These are phyloP conservation scores for Prunus dulcis DNA, from an alignment of 306 rosid species.

Conservation along the genomic window DNA sequence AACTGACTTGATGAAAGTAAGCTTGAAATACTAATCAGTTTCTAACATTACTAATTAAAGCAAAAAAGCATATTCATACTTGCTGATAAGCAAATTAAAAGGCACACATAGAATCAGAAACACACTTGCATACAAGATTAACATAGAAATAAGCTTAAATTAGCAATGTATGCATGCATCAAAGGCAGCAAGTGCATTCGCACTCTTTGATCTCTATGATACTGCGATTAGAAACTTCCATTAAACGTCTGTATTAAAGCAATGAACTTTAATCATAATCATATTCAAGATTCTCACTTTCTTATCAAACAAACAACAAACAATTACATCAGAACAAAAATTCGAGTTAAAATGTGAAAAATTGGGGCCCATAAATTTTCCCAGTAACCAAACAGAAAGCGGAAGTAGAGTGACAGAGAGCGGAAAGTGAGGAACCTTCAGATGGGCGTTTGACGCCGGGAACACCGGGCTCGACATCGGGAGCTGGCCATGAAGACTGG, in stretches of 20 bases:
- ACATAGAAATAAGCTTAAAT: neutral
- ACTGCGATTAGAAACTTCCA: neutral
- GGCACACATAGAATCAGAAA: neutral
- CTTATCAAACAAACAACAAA: neutral
- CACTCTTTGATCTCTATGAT: neutral
- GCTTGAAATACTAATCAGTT: neutral
- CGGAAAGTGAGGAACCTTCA: constrained; percentile 42
- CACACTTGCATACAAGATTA: neutral
- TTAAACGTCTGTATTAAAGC: neutral
- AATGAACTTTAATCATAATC: neutral
- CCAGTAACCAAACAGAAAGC: neutral
- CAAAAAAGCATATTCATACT: neutral
- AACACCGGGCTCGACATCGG: constrained; percentile 34
- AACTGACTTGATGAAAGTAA: neutral
- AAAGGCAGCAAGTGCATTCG: neutral
- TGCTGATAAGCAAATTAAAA: neutral
- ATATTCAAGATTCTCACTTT: neutral
- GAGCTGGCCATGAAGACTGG: constrained; percentile 52
- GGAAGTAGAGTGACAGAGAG: neutral
- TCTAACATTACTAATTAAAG: neutral
- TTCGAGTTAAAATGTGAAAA: neutral
- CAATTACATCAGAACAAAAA: neutral
- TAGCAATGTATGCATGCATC: neutral
- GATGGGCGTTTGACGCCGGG: constrained; percentile 64
- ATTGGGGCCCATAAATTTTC: neutral